phyloP scores from a whole-genome alignment of 1,284 basidiomycete species.

The Moesziomyces globuligerus region DNA sequence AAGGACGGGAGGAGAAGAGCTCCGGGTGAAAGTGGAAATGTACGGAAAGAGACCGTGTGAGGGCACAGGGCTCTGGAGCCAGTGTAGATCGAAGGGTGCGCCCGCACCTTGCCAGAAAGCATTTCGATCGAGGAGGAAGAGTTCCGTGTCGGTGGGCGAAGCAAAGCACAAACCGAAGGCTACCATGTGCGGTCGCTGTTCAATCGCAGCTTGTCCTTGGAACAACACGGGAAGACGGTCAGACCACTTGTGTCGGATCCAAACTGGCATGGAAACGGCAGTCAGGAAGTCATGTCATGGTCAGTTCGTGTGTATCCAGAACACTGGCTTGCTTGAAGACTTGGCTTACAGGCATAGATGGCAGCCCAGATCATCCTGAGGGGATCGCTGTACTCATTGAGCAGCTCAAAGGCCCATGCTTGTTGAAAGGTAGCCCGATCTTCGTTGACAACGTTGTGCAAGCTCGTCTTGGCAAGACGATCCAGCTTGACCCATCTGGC shows the following conservation, averaged over 20 bases:
- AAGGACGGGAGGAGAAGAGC: slow-evolving; percentile 70
- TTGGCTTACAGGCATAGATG: slow-evolving; percentile 32
- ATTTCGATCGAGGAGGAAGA: slow-evolving; percentile 69
- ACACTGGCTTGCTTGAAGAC: background rate
- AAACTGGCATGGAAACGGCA: slow-evolving; percentile 17
- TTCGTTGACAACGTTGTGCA: slow-evolving; percentile 44
- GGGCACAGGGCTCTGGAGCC: slow-evolving; percentile 57
- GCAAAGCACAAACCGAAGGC: slow-evolving; percentile 30
- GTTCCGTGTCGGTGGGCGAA: slow-evolving; percentile 19
- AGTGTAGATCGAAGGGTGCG: slow-evolving; percentile 69
- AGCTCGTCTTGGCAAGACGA: slow-evolving; percentile 27
- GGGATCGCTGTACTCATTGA: background rate
- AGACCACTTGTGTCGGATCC: slow-evolving; percentile 37
- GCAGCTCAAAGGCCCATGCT: slow-evolving; percentile 27
- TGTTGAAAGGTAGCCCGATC: slow-evolving; percentile 25
- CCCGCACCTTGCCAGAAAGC: slow-evolving; percentile 74
- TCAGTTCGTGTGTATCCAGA: background rate
- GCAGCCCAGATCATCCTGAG: slow-evolving; percentile 26
- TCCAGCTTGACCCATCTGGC: slow-evolving; percentile 18
- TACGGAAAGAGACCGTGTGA: slow-evolving; percentile 68
- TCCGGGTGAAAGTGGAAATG: slow-evolving; percentile 70
- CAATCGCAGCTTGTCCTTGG: background rate
- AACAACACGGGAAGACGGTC: slow-evolving; percentile 22
- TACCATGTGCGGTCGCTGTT: slow-evolving; percentile 9
- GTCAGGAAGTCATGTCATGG: background rate